Conservation (phyloP, 768 basidiomycete genomes). For the Hortiboletus campestris region DNA sequence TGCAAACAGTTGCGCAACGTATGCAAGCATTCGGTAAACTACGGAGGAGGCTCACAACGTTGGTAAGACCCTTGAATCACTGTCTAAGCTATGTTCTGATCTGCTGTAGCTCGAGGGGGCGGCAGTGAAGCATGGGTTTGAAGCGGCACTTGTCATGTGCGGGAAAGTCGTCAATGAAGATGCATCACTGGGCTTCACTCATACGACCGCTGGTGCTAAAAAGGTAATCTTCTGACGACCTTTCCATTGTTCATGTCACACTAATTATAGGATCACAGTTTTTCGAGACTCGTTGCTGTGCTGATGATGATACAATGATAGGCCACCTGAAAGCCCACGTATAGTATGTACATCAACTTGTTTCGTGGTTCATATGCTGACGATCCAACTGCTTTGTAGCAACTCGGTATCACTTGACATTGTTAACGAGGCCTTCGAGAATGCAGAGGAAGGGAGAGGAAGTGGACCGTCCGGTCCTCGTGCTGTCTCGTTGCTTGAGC, state of each 20-base stretch:
- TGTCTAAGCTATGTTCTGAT: not conserved
- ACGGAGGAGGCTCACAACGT: not conserved
- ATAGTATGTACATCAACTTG: slow-evolving; percentile 4
- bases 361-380: too few relatives aligned
- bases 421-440: too few relatives aligned
- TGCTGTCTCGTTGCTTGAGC: too few relatives aligned
- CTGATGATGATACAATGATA: not conserved
- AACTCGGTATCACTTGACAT: too few relatives aligned
- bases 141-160: slow-evolving; percentile 8
- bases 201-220: not conserved
- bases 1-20: not conserved
- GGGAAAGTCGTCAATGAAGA: slow-evolving; percentile 10
- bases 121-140: slow-evolving; percentile 6
- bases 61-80: not conserved
- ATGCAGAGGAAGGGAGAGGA: too few relatives aligned
- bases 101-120: not conserved
- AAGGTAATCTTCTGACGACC: too few relatives aligned
- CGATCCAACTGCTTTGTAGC: too few relatives aligned
- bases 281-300: not conserved
- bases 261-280: not conserved
- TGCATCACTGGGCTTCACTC: not conserved
- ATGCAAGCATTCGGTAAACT: not conserved
- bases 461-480: too few relatives aligned
- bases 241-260: not conserved
- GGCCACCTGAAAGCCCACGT: slow-evolving; percentile 8